Percentiles rank a stretch among this genome's conserved stretches.
These are phyloP conservation scores for Hypoxylon sp. DNA, from an alignment of 2,329 filamentous ascomycete genomes.

Conservation along the genomic window DNA sequence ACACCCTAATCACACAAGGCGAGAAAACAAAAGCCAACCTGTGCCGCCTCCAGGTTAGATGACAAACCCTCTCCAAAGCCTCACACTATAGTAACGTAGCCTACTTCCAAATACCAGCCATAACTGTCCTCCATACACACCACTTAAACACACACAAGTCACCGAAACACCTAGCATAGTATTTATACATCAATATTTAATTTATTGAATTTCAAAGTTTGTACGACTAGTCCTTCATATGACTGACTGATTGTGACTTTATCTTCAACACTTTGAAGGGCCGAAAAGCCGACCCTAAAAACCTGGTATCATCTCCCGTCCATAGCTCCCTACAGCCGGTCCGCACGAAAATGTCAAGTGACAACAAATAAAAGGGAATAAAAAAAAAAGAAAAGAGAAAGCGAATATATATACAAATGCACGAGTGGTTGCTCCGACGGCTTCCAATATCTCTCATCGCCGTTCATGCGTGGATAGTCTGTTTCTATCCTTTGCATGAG, in stretches of 20 bases:
- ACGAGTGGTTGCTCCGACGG: slow-evolving; percentile 37
- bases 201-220: slow-evolving; percentile 37
- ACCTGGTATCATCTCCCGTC: slow-evolving; percentile 45
- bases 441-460: slow-evolving; percentile 20
- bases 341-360: slow-evolving; percentile 37
- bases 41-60: no score
- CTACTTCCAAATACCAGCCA: no score
- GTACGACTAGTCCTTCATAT: slow-evolving; percentile 33
- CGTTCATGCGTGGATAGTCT: slow-evolving; percentile 21
- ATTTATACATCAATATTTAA: slow-evolving; percentile 36
- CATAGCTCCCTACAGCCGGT: slow-evolving; percentile 34
- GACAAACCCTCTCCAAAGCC: no score
- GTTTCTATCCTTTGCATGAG: slow-evolving; percentile 11
- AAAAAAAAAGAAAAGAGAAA: slow-evolving; percentile 43
- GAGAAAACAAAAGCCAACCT: no score
- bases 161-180: not conserved
- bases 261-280: slow-evolving; percentile 31
- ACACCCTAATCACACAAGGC: no score
- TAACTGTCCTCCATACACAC: no score
- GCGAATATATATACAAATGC: slow-evolving; percentile 53
- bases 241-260: slow-evolving; percentile 3
- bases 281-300: slow-evolving; percentile 16
- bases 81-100: no score
- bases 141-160: not conserved
- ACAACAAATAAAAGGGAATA: slow-evolving; percentile 35